phyloP scores from a whole-genome alignment of 2,329 filamentous ascomycete genomes.

The Fusarium domesticum region DNA sequence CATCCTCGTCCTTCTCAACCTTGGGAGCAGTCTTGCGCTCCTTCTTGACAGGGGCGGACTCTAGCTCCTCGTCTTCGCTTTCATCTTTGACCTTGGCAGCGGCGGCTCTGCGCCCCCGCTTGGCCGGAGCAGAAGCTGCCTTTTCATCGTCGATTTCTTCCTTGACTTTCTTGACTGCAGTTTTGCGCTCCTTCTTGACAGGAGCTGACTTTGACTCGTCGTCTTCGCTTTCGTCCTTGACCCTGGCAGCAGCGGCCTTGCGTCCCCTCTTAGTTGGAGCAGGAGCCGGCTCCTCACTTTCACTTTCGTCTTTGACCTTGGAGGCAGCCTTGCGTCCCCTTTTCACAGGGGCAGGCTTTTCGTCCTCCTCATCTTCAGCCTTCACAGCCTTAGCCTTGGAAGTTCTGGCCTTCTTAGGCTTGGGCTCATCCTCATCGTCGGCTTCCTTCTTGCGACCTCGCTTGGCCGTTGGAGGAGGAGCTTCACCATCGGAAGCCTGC shows the following conservation, averaged over 20 bases:
- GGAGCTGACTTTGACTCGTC: slow-evolving; percentile 9
- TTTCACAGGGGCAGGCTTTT: slow-evolving; percentile 19
- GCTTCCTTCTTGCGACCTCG: slow-evolving; percentile 36
- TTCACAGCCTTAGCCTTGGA: slow-evolving; percentile 24
- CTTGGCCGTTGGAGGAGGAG: slow-evolving; percentile 35
- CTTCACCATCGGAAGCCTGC: slow-evolving; percentile 28
- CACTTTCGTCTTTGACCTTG: slow-evolving; percentile 26
- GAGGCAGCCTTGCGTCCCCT: slow-evolving; percentile 21
- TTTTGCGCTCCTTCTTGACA: slow-evolving; percentile 8
- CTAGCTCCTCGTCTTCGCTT: slow-evolving; percentile 18
- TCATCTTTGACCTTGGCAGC: slow-evolving; percentile 21
- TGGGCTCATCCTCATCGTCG: slow-evolving; percentile 34
- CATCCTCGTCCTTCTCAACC: slow-evolving; percentile 9
- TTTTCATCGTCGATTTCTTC: slow-evolving; percentile 15
- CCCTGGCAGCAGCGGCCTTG: slow-evolving; percentile 7
- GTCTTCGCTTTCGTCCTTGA: slow-evolving; percentile 22
- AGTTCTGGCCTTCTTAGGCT: slow-evolving; percentile 38
- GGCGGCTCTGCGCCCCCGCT: slow-evolving; percentile 27
- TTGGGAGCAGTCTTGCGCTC: slow-evolving; percentile 15
- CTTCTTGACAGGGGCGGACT: slow-evolving; percentile 11
- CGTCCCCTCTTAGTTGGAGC: slow-evolving; percentile 30
- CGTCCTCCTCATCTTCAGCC: slow-evolving; percentile 22
- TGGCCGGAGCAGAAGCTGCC: slow-evolving; percentile 19
- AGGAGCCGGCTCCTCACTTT: slow-evolving; percentile 14
- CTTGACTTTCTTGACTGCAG: slow-evolving; percentile 12